Evolutionary conservation across 768 basidiomycete genomes (phyloP).

Genomic region (Hemileccinum impolitum): DNA sequence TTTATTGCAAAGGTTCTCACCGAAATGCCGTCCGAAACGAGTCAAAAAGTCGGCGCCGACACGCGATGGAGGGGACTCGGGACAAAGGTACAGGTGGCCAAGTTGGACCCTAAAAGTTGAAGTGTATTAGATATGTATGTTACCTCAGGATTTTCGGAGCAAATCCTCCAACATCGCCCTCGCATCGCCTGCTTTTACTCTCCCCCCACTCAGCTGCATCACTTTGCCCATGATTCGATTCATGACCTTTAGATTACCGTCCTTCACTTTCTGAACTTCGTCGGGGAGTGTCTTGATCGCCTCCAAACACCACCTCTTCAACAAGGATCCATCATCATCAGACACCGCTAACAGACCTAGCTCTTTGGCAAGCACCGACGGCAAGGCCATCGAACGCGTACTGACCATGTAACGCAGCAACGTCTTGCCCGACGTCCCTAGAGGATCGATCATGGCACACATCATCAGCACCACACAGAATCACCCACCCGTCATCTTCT

Average conservation of each 20-base stretch:
- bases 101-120: constrained; percentile 10
- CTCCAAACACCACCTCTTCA: constrained; percentile 55
- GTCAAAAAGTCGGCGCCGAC: constrained; percentile 60
- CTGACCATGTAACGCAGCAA: constrained; percentile 71
- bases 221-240: constrained; percentile 45
- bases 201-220: constrained; percentile 76
- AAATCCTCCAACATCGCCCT: constrained; percentile 48
- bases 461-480: background rate
- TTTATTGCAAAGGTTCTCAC: constrained; percentile 75
- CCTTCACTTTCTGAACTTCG: constrained; percentile 61
- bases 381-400: constrained; percentile 35
- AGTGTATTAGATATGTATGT: constrained; percentile 1
- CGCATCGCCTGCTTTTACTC: constrained; percentile 67
- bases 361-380: constrained; percentile 45
- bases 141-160: constrained; percentile 23
- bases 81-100: constrained; percentile 54
- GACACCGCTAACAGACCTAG: constrained; percentile 46
- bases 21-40: constrained; percentile 54
- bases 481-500: constrained; percentile 62
- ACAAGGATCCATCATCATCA: constrained; percentile 32
- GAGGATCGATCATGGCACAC: background rate
- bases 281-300: constrained; percentile 64
- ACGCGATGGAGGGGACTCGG: constrained; percentile 88
- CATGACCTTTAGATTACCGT: constrained; percentile 78
- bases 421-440: constrained; percentile 76